Evolutionary conservation across 257 asterid species (phyloP).

Genomic region (Cynanchum wilfordii): DNA sequence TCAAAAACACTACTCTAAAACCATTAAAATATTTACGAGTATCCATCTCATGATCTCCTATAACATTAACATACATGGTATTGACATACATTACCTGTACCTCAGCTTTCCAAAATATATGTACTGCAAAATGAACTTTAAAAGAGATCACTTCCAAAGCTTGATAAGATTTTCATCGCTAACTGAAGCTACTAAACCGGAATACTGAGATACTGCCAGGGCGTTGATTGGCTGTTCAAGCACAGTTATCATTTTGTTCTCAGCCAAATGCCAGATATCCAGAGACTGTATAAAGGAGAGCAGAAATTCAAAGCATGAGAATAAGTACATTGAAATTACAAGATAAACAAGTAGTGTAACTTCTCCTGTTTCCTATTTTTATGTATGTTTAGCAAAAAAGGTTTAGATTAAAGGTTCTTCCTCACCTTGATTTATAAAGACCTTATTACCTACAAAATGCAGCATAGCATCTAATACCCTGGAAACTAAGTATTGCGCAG

Average conservation of each 20-base stretch:
- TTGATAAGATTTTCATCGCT: conserved; percentile 21
- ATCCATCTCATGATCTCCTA: no score
- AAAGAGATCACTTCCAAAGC: conserved; percentile 29
- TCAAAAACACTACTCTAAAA: no score
- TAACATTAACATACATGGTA: no score
- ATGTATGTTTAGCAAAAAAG: background rate
- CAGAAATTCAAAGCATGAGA: background rate
- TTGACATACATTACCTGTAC: no score
- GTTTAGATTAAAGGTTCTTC: background rate
- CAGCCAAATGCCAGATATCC: conserved; percentile 42
- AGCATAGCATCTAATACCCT: background rate
- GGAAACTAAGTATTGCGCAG: background rate
- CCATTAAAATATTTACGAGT: no score
- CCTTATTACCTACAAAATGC: background rate
- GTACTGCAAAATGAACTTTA: background rate
- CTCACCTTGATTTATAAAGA: background rate
- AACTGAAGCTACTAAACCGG: conserved; percentile 35
- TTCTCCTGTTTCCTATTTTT: background rate
- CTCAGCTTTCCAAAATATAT: background rate
- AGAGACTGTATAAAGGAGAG: conserved; percentile 25
- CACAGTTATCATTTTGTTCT: conserved; percentile 26
- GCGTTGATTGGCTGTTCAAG: conserved; percentile 16
- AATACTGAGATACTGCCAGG: conserved; percentile 20
- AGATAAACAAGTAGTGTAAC: background rate
- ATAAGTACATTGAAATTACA: background rate